Base-by-base conservation (phyloP, 2,329 filamentous ascomycete species). In the Aspergillus ustus region DNA sequence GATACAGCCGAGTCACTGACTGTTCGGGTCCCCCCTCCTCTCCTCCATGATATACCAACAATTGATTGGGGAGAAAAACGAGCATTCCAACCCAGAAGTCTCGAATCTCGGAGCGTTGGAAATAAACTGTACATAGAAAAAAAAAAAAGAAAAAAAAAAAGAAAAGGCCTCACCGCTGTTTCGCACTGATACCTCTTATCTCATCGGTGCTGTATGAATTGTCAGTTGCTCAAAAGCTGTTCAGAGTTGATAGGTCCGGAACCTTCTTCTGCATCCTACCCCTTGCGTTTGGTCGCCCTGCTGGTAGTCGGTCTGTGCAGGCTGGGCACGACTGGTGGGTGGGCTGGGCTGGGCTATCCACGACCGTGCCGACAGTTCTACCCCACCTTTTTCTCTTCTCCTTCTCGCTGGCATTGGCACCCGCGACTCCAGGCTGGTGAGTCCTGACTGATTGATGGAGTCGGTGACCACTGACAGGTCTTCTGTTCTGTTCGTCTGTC, bases 81-180 rank as follows among this genome's bases (percentile, higher is more conserved):
- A 25, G 25, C 25, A 25, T 25, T 25, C 25, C 25, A 25, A 25
- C 4, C 25, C 25, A 25, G 25, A 25, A 25, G 25, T 25, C 25
- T 25, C 25, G 25, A 25, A 25, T 25, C 25, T 25, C 25, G 25
- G 3, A 25, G 25, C 25, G 25, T 25, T 25, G 25, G 25, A 25
- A 25, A 25, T 3, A 25, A 25, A 25, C 25, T 25, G 3, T 25
- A 25, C 25, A 25, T 25, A 25, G 25, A 25, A 25, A 25, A 25
- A 25, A n/a, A n/a, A n/a, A n/a, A n/a, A n/a, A n/a, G n/a, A n/a
- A n/a, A n/a, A n/a, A n/a, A n/a, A n/a, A n/a, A n/a, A n/a, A n/a
- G n/a, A n/a, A n/a, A 40, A 63, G 62, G 63, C 57, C 63, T 66
- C 64, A 66, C 64, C 64, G 64, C 64, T 64, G 60, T 63, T 65